Conservation (phyloP, 2,329 filamentous ascomycete species). For the Colletotrichum graminicola region DNA sequence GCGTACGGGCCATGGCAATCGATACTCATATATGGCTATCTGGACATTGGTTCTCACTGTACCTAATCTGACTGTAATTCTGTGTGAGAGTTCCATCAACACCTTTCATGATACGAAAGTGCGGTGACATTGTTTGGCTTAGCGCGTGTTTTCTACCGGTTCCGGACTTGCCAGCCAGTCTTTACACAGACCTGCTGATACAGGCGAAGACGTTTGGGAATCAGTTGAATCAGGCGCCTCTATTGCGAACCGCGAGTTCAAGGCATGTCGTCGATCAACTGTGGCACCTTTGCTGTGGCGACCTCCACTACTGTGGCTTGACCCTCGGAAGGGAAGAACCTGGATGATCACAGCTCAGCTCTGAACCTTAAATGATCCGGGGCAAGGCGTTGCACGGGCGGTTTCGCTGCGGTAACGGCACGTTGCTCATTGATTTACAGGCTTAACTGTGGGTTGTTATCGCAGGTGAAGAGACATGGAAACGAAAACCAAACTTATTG, state of each 20-base stretch:
- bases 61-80: slow-evolving; percentile 31
- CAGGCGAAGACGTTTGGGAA: background rate
- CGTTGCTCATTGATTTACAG: background rate
- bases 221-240: background rate
- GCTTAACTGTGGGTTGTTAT: background rate
- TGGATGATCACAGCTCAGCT: background rate
- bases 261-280: slow-evolving; percentile 37
- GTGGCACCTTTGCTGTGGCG: slow-evolving; percentile 34
- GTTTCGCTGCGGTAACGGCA: background rate
- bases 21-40: slow-evolving; percentile 19
- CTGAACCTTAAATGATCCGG: slow-evolving; percentile 22
- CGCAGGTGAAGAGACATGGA: background rate
- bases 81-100: slow-evolving; percentile 6
- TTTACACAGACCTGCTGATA: no score
- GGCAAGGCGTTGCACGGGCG: background rate
- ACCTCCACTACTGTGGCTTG: slow-evolving; percentile 39
- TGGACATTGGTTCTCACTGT: slow-evolving; percentile 21
- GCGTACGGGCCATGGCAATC: slow-evolving; percentile 36
- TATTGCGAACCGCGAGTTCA: background rate
- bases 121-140: background rate
- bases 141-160: background rate
- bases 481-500: background rate
- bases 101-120: background rate
- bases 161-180: background rate
- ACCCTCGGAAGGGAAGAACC: slow-evolving; percentile 32